These are phyloP conservation scores for Leucosporidium yakuticum DNA, from an alignment of 768 basidiomycete genomes.

Conservation along the genomic window DNA sequence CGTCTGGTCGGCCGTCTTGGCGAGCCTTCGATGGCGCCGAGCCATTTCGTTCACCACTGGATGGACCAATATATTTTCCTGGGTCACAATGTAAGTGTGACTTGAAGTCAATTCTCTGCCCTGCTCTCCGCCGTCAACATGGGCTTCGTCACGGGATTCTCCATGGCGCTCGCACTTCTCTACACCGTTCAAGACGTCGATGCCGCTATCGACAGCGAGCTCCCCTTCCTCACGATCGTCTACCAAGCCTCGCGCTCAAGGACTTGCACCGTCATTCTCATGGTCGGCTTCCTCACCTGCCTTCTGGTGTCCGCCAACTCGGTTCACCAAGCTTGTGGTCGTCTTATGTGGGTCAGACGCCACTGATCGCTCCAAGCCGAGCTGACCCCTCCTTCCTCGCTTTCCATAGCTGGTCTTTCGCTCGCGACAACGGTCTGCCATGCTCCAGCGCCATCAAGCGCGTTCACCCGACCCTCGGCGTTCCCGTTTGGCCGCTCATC, in stretches of 20 bases:
- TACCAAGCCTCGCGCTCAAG: background rate
- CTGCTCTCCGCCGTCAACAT: background rate
- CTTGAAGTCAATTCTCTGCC: background rate
- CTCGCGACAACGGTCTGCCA: conserved; percentile 5
- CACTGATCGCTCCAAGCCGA: background rate
- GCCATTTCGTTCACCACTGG: conserved; percentile 50
- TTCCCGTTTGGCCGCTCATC: background rate
- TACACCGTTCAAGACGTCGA: conserved; percentile 2
- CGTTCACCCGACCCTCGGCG: background rate
- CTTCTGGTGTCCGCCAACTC: background rate
- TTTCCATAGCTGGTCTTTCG: background rate
- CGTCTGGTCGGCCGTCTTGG: conserved; percentile 50
- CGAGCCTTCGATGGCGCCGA: conserved; percentile 70
- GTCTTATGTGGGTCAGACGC: background rate
- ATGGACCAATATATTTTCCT: background rate
- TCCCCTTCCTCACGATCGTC: conserved; percentile 4
- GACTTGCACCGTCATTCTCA: background rate
- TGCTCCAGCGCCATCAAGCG: background rate
- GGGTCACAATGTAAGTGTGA: too few species aligned
- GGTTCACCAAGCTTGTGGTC: background rate
- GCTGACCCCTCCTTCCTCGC: too few species aligned
- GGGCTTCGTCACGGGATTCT: conserved; percentile 3
- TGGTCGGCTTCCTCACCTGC: background rate
- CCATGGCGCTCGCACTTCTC: background rate
- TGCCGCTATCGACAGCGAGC: background rate